Base-by-base conservation (phyloP, 495 filamentous ascomycete genomes). In the Penicillium arizonense region DNA sequence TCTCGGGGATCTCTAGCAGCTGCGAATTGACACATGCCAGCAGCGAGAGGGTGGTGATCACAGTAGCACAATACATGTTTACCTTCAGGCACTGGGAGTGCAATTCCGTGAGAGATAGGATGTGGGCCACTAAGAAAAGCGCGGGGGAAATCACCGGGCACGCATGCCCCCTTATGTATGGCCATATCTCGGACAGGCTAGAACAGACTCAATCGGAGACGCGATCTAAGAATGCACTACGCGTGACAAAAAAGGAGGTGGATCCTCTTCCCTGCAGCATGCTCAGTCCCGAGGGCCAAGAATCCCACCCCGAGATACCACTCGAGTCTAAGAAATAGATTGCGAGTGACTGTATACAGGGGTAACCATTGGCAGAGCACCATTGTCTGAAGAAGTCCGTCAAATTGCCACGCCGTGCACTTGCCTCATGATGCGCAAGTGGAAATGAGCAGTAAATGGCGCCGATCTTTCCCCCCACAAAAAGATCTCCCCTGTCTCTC, bases 261-360 rank as follows among this genome's bases (percentile, higher is more conserved):
- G 21, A 36, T 30, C 13, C 34, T 42, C 28, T 37, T 37, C 13
- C 26, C 47, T 50, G 50, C 32, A 50, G 26, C 43, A 24, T 38
- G 21, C 23, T 52, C 35, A 40, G 45, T 30, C 12, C 26, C 48
- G 9, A 38, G 21, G 14, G 23, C n/a, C 9, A 42, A 23, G 40
- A 56, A 56, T 62, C 36, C 44, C 44, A 66, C 60, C 46, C 57
- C 52, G 40, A 30, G 47, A 53, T 66, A 59, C 60, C 47, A 66
- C 63, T 55, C 44, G 36, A 61, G 43, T 50, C 60, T 55, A 57
- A 36, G 46, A 53, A 61, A 53, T 56, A 45, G n/a, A 52, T 52
- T 42, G 51, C 54, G 14, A 56, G 49, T 63, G 54, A 59, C 55
- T 44, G 40, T 36, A 42, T 32, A 46, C 51, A 33, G 13, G 26